phyloP scores from a whole-genome alignment of 116 monocot genomes.

The Phalaenopsis hybrid region DNA sequence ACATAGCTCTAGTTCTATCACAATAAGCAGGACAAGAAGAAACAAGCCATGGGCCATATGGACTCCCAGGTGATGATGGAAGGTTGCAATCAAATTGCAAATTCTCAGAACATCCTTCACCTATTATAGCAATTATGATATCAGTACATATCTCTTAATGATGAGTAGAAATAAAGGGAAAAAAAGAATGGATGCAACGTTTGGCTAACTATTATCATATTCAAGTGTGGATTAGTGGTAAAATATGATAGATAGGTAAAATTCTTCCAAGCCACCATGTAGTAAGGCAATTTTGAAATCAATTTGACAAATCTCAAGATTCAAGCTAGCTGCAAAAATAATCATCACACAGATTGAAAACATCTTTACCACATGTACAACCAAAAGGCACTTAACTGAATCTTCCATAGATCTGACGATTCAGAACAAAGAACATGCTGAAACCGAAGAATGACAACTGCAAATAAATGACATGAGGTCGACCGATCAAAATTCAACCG shows the following conservation, averaged over 20 bases:
- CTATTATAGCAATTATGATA: slow-evolving; percentile 14
- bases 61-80: slow-evolving; percentile 36
- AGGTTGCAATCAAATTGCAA: slow-evolving; percentile 70
- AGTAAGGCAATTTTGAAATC: too few species aligned
- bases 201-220: neutral
- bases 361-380: too few species aligned
- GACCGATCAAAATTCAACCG: too few species aligned
- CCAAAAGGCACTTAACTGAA: too few species aligned
- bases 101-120: slow-evolving; percentile 64
- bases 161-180: neutral
- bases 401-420: too few species aligned
- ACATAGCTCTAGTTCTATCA: slow-evolving; percentile 88
- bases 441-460: too few species aligned
- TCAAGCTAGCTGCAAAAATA: too few species aligned
- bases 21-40: slow-evolving; percentile 83
- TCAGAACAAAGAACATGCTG: too few species aligned
- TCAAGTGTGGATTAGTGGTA: neutral
- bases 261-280: too few species aligned
- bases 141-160: neutral
- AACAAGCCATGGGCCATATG: slow-evolving; percentile 68
- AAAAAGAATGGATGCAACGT: neutral
- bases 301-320: too few species aligned
- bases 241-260: neutral
- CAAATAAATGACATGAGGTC: too few species aligned
- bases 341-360: too few species aligned